A percentile compares a stretch with the other conserved stretches of the same genome.
These are phyloP conservation scores for Zygotorulaspora mrakii DNA, from an alignment of 1,139 yeast species.

Conservation along the genomic window DNA sequence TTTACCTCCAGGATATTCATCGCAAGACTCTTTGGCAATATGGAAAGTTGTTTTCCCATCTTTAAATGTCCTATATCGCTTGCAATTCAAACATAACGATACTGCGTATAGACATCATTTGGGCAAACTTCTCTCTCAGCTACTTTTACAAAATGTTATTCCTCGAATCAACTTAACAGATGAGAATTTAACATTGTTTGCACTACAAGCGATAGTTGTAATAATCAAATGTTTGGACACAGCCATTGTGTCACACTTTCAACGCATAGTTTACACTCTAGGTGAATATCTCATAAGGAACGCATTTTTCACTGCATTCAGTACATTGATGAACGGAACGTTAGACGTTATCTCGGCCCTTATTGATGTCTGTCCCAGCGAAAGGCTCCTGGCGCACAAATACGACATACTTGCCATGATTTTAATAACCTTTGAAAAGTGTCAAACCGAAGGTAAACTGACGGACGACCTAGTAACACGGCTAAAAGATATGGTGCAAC, in stretches of 20 bases:
- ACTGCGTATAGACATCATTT: constrained; percentile 12
- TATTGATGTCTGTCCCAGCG: constrained; percentile 18
- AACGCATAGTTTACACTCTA: constrained; percentile 27
- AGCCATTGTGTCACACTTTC: constrained; percentile 21
- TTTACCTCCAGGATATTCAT: constrained; percentile 30
- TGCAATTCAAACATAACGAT: constrained; percentile 14
- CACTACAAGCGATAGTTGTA: constrained; percentile 12
- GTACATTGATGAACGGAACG: constrained; percentile 16
- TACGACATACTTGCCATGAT: constrained; percentile 29
- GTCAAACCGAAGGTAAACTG: constrained; percentile 27
- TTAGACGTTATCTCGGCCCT: constrained; percentile 15
- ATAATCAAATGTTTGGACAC: constrained; percentile 13
- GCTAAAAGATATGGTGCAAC: constrained; percentile 7
- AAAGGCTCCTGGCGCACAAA: constrained; percentile 25
- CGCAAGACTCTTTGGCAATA: constrained; percentile 19
- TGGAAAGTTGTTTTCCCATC: constrained; percentile 29
- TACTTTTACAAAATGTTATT: constrained; percentile 26
- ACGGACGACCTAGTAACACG: constrained; percentile 2
- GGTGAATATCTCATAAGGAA: constrained; percentile 32
- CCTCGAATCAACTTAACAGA: constrained; percentile 28
- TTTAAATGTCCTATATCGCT: constrained; percentile 20
- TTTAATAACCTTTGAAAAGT: constrained; percentile 25
- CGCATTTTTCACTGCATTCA: constrained; percentile 29
- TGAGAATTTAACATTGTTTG: constrained; percentile 21
- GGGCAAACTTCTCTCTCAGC: constrained; percentile 25